Conservation (phyloP, 1,284 basidiomycete genomes). For the Cryptococcus hybrid region DNA sequence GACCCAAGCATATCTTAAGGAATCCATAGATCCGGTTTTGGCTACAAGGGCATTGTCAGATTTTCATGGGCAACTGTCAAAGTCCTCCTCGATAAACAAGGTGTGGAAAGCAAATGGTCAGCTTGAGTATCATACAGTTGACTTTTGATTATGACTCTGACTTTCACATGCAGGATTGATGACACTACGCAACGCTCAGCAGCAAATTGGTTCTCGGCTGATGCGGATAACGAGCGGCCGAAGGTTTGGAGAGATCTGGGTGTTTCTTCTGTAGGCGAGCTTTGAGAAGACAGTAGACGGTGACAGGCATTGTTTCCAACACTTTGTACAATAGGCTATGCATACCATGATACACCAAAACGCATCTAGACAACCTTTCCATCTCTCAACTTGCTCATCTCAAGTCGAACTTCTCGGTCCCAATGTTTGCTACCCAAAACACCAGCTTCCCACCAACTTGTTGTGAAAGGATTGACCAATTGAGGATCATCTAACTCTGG, state of each 20-base stretch:
- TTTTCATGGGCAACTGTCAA: conserved; percentile 98
- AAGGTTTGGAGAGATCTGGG: conserved; percentile 68
- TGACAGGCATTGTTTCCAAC: not conserved
- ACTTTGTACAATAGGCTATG: not conserved
- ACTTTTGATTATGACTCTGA: too few relatives aligned
- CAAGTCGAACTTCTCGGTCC: conserved; percentile 45
- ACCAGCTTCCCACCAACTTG: conserved; percentile 50
- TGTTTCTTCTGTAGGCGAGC: conserved; percentile 62
- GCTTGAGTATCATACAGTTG: not conserved
- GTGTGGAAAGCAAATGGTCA: conserved; percentile 76
- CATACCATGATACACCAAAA: not conserved
- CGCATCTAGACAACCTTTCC: conserved; percentile 20
- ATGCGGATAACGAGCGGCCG: conserved; percentile 66
- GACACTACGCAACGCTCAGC: conserved; percentile 69
- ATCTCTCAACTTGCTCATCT: conserved; percentile 44
- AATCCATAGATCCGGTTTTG: conserved; percentile 85
- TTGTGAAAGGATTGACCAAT: conserved; percentile 54
- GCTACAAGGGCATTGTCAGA: conserved; percentile 83
- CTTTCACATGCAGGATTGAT: conserved; percentile 61
- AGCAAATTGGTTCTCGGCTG: conserved; percentile 67
- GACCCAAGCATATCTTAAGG: conserved; percentile 81
- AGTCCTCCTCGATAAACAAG: conserved; percentile 76
- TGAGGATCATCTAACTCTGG: conserved; percentile 83
- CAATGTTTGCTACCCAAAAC: conserved; percentile 43
- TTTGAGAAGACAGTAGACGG: conserved; percentile 24